Evolutionary conservation across 768 basidiomycete species (phyloP).

Genomic region (Phanerochaete sordida): DNA sequence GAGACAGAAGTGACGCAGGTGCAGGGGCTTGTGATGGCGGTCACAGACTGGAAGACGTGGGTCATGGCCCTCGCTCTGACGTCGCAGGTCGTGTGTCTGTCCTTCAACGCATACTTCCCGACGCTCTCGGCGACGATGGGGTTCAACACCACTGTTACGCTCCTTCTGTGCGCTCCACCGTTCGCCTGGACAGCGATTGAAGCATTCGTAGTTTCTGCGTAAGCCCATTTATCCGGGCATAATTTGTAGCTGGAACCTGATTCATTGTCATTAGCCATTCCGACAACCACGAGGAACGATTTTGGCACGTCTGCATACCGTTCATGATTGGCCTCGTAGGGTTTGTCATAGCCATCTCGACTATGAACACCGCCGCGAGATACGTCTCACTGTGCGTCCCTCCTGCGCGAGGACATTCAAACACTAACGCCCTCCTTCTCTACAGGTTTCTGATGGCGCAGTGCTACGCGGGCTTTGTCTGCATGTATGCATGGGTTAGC

Average conservation of each 20-base stretch:
- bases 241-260: no score
- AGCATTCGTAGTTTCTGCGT: slow-evolving; percentile 53
- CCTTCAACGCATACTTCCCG: slow-evolving; percentile 80
- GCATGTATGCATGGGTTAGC: slow-evolving; percentile 51
- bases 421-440: no score
- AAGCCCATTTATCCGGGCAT: no score
- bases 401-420: no score
- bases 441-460: slow-evolving; percentile 81
- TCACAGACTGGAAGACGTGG: slow-evolving; percentile 83
- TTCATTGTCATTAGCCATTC: no score
- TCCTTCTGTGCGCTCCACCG: slow-evolving; percentile 77
- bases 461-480: slow-evolving; percentile 67
- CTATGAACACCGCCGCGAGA: slow-evolving; percentile 56
- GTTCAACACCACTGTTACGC: slow-evolving; percentile 54
- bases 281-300: slow-evolving; percentile 70
- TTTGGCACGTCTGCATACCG: slow-evolving; percentile 56
- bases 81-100: slow-evolving; percentile 53
- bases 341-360: slow-evolving; percentile 60
- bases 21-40: slow-evolving; percentile 53
- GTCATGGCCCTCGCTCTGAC: slow-evolving; percentile 68
- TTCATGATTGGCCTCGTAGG: slow-evolving; percentile 60
- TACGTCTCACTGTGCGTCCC: slow-evolving; percentile 62
- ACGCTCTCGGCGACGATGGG: slow-evolving; percentile 74
- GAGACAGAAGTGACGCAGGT: slow-evolving; percentile 36
- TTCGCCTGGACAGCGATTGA: slow-evolving; percentile 60